These are phyloP conservation scores for Pleomassaria siparia DNA, from an alignment of 2,329 filamentous ascomycete species.

Conservation along the genomic window DNA sequence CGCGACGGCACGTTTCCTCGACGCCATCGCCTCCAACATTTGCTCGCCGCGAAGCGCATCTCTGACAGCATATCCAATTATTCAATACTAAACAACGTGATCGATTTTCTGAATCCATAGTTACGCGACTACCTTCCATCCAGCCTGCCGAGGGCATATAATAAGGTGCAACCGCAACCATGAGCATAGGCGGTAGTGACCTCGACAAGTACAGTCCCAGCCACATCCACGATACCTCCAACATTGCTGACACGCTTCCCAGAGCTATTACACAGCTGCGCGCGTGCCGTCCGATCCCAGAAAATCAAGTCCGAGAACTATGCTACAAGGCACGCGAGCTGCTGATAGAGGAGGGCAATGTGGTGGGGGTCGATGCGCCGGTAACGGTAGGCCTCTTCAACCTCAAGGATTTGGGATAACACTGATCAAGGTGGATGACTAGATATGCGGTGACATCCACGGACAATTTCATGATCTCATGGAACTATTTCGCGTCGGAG, in stretches of 20 bases:
- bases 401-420: not conserved
- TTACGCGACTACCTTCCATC: not conserved
- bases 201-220: slow-evolving; percentile 72
- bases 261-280: slow-evolving; percentile 95
- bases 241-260: slow-evolving; percentile 14
- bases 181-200: slow-evolving; percentile 72
- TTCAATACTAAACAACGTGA: not conserved
- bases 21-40: slow-evolving; percentile 6
- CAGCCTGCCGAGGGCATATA: slow-evolving; percentile 15
- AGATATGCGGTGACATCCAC: slow-evolving; percentile 84
- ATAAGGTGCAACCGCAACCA: slow-evolving; percentile 21
- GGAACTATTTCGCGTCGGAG: slow-evolving; percentile 93
- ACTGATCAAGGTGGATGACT: not conserved
- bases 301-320: slow-evolving; percentile 91
- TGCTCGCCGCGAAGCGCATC: slow-evolving; percentile 2
- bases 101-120: not conserved
- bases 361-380: slow-evolving; percentile 90
- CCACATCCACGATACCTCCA: slow-evolving; percentile 5
- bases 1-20: not conserved
- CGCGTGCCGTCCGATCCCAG: slow-evolving; percentile 93
- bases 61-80: too few relatives aligned
- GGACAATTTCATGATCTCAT: slow-evolving; percentile 96
- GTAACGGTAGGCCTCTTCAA: slow-evolving; percentile 69
- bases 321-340: slow-evolving; percentile 97
- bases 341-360: slow-evolving; percentile 95